These are phyloP conservation scores for Ploettnerulaceae sp. DNA, from an alignment of 2,329 filamentous ascomycete genomes.

Conservation along the genomic window DNA sequence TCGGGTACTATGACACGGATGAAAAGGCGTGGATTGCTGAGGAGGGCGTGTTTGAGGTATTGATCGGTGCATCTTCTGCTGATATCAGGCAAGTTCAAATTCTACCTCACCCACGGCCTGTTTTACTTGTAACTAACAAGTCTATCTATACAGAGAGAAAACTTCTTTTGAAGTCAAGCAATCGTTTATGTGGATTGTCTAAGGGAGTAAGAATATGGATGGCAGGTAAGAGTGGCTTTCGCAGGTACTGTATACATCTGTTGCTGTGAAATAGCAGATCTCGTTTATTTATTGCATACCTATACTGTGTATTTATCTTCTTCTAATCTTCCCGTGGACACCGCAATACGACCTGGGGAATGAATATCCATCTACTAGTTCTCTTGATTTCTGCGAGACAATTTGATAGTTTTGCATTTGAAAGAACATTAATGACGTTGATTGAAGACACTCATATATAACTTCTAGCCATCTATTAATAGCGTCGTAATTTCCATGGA, in stretches of 20 bases:
- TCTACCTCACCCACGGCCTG: background rate
- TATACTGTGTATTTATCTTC: slow-evolving; percentile 12
- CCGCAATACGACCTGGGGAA: background rate
- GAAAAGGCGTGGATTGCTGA: slow-evolving; percentile 60
- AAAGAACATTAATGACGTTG: background rate
- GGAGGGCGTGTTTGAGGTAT: slow-evolving; percentile 55
- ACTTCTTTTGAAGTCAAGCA: slow-evolving; percentile 55
- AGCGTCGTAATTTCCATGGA: too few species aligned
- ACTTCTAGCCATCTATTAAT: background rate
- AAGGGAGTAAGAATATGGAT: background rate
- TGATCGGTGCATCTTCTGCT: slow-evolving; percentile 56
- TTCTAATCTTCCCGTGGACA: slow-evolving; percentile 6
- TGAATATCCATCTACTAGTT: background rate
- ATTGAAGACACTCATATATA: background rate
- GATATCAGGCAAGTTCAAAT: slow-evolving; percentile 57
- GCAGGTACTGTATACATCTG: background rate
- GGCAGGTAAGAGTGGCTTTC: background rate
- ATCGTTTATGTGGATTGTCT: slow-evolving; percentile 57
- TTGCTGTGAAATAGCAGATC: background rate
- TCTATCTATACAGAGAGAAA: slow-evolving; percentile 40
- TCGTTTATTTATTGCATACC: background rate
- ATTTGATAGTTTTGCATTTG: background rate
- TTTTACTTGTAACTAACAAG: slow-evolving; percentile 14
- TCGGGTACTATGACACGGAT: slow-evolving; percentile 58
- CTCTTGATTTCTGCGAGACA: slow-evolving; percentile 1